phyloP scores from a whole-genome alignment of 129 eudicot genomes.

The Glebionis coronaria region DNA sequence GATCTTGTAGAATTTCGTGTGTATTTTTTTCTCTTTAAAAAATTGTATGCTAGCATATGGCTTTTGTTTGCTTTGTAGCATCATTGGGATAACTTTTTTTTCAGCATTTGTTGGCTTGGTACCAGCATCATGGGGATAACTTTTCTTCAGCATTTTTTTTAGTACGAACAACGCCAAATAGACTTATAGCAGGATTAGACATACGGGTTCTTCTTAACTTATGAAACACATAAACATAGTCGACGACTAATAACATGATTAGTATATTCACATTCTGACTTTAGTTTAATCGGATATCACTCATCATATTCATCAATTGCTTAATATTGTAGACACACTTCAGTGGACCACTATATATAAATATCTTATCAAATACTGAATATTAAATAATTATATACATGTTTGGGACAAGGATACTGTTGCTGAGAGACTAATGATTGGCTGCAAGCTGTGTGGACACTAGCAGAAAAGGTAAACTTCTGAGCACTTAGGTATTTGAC shows the following conservation, averaged over 20 bases:
- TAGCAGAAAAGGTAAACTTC: constrained; percentile 2
- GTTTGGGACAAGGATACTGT: not conserved
- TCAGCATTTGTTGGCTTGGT: too few relatives aligned
- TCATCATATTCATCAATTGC: not conserved
- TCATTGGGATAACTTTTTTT: too few relatives aligned
- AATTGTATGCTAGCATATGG: too few relatives aligned
- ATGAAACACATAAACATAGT: not conserved
- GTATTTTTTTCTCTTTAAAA: too few relatives aligned
- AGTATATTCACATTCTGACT: too few relatives aligned
- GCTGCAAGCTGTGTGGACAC: constrained; percentile 21
- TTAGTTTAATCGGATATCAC: too few relatives aligned
- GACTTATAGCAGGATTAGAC: not conserved
- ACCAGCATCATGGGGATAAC: too few relatives aligned
- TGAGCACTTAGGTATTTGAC: not conserved
- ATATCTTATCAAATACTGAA: too few relatives aligned
- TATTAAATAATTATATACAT: not conserved
- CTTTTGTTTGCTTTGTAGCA: too few relatives aligned
- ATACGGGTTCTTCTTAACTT: not conserved
- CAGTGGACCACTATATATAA: not conserved
- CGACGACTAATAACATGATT: not conserved
- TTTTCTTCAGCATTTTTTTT: too few relatives aligned
- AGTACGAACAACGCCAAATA: too few relatives aligned
- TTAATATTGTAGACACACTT: not conserved
- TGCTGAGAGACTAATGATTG: not conserved
- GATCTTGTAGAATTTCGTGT: too few relatives aligned